These are phyloP conservation scores for Aspergillus piperis DNA, from an alignment of 2,329 filamentous ascomycete species.

Conservation along the genomic window DNA sequence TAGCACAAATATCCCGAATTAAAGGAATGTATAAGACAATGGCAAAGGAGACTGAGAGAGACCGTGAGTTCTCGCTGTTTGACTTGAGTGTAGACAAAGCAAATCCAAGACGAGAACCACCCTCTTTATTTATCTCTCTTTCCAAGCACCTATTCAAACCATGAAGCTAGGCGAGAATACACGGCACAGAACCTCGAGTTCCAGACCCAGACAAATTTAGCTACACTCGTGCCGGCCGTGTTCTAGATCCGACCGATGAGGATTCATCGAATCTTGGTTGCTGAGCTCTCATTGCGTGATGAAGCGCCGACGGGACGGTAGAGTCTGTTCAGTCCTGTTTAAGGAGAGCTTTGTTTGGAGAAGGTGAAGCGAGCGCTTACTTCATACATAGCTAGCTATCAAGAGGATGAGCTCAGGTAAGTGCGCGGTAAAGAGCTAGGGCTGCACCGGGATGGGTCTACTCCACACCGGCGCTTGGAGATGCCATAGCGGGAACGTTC, in stretches of 20 bases:
- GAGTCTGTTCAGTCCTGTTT: neutral
- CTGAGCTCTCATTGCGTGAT: neutral
- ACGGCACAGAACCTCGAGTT: neutral
- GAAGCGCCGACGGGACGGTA: neutral
- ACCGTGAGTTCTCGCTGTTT: neutral
- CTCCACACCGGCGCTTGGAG: conserved; percentile 34
- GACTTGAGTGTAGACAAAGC: neutral
- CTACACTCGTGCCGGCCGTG: neutral
- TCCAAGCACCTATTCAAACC: too few relatives aligned
- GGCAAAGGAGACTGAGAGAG: neutral
- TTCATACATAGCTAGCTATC: neutral
- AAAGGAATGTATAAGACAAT: neutral
- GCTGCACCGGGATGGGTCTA: neutral
- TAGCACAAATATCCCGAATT: neutral
- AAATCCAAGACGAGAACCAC: conserved; percentile 2
- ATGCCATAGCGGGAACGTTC: conserved; percentile 13
- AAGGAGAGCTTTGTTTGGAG: neutral
- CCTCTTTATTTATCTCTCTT: too few relatives aligned
- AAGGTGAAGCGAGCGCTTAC: conserved; percentile 7
- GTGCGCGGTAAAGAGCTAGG: neutral
- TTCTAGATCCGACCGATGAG: neutral
- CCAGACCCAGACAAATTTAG: neutral
- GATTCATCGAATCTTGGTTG: neutral
- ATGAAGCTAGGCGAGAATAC: too few relatives aligned
- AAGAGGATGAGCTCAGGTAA: neutral